Evolutionary conservation across 164 flowering plant genomes (phyloP).

Genomic region (Berberis thunbergii): DNA sequence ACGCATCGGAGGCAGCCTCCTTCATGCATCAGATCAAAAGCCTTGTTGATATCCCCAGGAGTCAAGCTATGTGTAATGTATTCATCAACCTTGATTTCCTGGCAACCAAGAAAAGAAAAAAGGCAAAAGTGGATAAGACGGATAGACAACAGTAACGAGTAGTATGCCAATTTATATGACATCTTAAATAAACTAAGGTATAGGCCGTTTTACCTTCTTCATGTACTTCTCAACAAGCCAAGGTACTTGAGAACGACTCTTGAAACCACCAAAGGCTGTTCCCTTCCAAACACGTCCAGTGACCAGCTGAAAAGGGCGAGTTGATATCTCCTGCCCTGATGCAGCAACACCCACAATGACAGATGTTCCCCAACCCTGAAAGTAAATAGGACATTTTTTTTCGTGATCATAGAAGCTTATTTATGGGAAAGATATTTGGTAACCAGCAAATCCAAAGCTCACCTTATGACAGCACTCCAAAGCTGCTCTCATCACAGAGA

Average conservation of each 20-base stretch:
- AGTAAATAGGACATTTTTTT: not conserved
- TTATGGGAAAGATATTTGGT: no score
- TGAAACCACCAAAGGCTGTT: conserved; percentile 98
- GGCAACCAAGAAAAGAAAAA: conserved; percentile 8
- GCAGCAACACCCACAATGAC: conserved; percentile 98
- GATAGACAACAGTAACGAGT: not conserved
- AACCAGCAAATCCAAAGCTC: conserved; percentile 5
- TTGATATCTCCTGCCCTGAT: conserved; percentile 89
- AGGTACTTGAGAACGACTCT: conserved; percentile 98
- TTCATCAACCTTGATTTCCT: conserved; percentile 98
- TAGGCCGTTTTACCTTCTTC: conserved; percentile 65
- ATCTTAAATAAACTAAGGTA: not conserved
- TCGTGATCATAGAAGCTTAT: no score
- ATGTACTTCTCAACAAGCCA: conserved; percentile 98
- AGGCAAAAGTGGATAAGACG: not conserved
- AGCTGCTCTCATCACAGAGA: conserved; percentile 91
- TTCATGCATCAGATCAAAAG: conserved; percentile 86
- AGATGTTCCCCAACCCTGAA: conserved; percentile 97
- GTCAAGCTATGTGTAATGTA: conserved; percentile 80
- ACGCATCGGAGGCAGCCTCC: conserved; percentile 90
- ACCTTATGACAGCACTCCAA: conserved; percentile 99
- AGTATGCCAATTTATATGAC: no score
- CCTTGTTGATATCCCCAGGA: conserved; percentile 77
- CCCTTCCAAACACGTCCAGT: conserved; percentile 99
- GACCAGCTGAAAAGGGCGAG: conserved; percentile 97